A percentile compares a stretch with the other conserved stretches of the same genome.
These are phyloP conservation scores for Coffea humblotiana DNA, from an alignment of 305 asterid species.

Conservation along the genomic window DNA sequence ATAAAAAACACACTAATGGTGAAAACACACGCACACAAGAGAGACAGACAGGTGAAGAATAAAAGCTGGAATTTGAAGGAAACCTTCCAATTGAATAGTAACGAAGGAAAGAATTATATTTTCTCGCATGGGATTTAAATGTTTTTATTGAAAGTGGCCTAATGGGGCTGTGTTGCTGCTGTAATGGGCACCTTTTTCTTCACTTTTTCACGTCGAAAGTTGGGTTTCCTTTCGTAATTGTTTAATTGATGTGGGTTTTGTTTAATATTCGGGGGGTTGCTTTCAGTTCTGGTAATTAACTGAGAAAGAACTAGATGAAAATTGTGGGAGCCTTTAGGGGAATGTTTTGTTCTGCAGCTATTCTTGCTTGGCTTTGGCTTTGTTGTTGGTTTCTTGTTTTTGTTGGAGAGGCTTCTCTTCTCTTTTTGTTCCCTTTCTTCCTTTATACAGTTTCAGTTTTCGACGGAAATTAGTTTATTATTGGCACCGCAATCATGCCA, in stretches of 20 bases:
- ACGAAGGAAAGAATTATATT: slow-evolving; percentile 1
- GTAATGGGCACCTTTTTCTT: slow-evolving; percentile 1
- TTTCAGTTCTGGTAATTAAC: slow-evolving; percentile 19
- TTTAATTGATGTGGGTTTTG: neutral
- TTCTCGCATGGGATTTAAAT: neutral
- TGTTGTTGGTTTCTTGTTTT: neutral
- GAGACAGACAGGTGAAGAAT: neutral
- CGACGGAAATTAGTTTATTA: too few species aligned
- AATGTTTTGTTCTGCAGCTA: neutral
- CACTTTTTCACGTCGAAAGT: neutral
- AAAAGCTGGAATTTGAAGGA: slow-evolving; percentile 8
- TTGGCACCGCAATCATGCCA: too few species aligned
- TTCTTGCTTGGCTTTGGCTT: neutral
- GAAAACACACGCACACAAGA: neutral
- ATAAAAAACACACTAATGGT: neutral
- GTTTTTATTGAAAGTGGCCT: neutral
- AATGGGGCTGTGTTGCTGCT: neutral
- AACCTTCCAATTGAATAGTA: neutral
- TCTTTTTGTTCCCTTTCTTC: too few species aligned
- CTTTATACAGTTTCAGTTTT: too few species aligned
- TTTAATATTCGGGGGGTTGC: neutral
- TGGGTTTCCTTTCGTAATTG: neutral
- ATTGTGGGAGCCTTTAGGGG: neutral
- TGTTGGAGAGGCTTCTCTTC: neutral
- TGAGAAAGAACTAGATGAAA: neutral